Evolutionary conservation across 495 filamentous ascomycete species (phyloP).

Genomic region (Letharia lupina): DNA sequence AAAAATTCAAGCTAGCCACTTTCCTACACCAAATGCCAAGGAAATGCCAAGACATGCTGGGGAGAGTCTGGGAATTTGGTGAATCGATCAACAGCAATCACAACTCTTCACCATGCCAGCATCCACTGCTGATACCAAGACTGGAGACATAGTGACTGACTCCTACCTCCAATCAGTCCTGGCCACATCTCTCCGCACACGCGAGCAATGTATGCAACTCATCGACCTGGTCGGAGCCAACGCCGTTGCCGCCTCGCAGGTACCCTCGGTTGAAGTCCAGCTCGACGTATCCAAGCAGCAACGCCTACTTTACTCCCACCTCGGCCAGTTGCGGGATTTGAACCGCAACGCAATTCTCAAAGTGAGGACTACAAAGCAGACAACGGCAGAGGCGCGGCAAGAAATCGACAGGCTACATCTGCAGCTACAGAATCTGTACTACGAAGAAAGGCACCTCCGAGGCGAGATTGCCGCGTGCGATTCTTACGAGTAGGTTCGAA

Average conservation of each 20-base stretch:
- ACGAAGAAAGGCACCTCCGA: slow-evolving; percentile 83
- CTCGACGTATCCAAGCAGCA: slow-evolving; percentile 65
- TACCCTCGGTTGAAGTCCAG: slow-evolving; percentile 41
- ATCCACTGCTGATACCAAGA: slow-evolving; percentile 35
- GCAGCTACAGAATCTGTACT: slow-evolving; percentile 90
- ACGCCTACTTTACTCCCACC: slow-evolving; percentile 67
- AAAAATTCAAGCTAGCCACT: no score
- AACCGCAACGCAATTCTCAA: slow-evolving; percentile 73
- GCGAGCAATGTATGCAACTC: slow-evolving; percentile 64
- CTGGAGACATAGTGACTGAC: slow-evolving; percentile 60
- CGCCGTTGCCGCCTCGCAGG: slow-evolving; percentile 31
- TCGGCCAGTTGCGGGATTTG: slow-evolving; percentile 71
- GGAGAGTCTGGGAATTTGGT: background rate
- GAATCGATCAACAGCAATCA: background rate
- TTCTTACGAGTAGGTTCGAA: slow-evolving; percentile 67
- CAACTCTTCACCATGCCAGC: slow-evolving; percentile 9
- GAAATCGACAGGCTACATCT: slow-evolving; percentile 89
- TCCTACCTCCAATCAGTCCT: slow-evolving; percentile 62
- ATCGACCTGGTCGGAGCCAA: slow-evolving; percentile 51
- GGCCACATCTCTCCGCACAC: slow-evolving; percentile 57
- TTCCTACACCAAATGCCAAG: background rate
- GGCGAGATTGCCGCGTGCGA: slow-evolving; percentile 89
- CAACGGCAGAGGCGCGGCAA: slow-evolving; percentile 76
- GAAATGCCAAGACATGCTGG: background rate
- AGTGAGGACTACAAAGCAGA: slow-evolving; percentile 77